Evolutionary conservation across 257 asterid genomes (phyloP).

Genomic region (Echites panduratus): DNA sequence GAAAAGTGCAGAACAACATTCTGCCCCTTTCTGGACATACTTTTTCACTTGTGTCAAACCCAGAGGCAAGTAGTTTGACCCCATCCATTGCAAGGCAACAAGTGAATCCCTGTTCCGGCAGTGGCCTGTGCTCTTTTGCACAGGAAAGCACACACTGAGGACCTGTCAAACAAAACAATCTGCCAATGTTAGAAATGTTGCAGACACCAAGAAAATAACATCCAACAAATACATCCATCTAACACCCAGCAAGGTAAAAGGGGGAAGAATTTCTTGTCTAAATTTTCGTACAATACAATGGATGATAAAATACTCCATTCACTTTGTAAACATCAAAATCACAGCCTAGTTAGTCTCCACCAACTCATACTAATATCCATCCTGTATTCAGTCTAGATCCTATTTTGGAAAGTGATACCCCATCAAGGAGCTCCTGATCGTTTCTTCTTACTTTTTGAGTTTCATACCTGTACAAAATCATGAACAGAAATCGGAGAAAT

Average conservation of each 20-base stretch:
- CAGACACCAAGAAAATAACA: not conserved
- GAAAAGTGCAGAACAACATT: not conserved
- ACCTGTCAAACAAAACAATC: constrained; percentile 43
- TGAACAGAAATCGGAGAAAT: not conserved
- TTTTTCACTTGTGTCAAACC: constrained; percentile 81
- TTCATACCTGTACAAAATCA: not conserved
- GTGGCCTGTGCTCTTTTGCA: constrained; percentile 79
- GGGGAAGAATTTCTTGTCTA: not conserved
- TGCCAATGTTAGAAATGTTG: not conserved
- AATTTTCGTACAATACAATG: not conserved
- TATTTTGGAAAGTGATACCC: not conserved
- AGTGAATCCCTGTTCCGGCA: constrained; percentile 78
- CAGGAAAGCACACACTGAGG: constrained; percentile 89
- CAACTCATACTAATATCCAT: not conserved
- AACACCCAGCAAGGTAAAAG: not conserved
- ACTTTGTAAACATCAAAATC: not conserved
- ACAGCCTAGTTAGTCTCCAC: not conserved
- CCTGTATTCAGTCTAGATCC: not conserved
- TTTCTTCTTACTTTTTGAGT: not conserved
- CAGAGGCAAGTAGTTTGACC: constrained; percentile 74
- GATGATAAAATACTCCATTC: not conserved
- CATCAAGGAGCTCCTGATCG: not conserved
- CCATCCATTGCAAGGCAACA: constrained; percentile 99
- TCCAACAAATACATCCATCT: not conserved
- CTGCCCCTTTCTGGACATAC: constrained; percentile 20